Evolutionary conservation across 1,284 basidiomycete genomes (phyloP).

Genomic region (Pterulicium gracile): DNA sequence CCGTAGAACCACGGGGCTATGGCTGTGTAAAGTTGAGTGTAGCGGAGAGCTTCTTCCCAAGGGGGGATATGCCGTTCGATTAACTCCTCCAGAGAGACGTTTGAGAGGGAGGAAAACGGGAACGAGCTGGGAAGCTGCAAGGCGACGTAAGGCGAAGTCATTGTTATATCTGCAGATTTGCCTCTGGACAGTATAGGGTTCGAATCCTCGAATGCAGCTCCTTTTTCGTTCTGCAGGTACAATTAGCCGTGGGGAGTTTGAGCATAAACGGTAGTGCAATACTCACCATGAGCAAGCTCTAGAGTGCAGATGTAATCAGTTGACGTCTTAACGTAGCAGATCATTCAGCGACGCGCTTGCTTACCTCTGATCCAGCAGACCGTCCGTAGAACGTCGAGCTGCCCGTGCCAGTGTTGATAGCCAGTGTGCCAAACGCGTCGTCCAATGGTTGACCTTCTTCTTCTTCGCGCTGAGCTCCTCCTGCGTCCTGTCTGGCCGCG

Average conservation of each 20-base stretch:
- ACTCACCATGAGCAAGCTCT: slow-evolving; percentile 45
- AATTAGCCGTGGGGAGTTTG: too few relatives aligned
- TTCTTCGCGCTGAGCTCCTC: slow-evolving; percentile 12
- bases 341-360: slow-evolving; percentile 15
- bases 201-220: too few relatives aligned
- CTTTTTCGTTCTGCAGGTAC: too few relatives aligned
- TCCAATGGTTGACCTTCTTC: slow-evolving; percentile 41
- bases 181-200: too few relatives aligned
- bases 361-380: slow-evolving; percentile 53
- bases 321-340: slow-evolving; percentile 6
- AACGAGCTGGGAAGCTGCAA: slow-evolving; percentile 35
- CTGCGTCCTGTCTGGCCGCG: slow-evolving; percentile 28
- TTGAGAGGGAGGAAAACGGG: slow-evolving; percentile 40
- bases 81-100: slow-evolving; percentile 29
- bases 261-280: too few relatives aligned
- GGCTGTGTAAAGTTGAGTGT: slow-evolving; percentile 55
- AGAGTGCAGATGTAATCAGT: slow-evolving; percentile 6
- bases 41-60: slow-evolving; percentile 40
- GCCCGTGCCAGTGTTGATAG: slow-evolving; percentile 45
- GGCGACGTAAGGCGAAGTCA: too few relatives aligned
- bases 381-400: slow-evolving; percentile 55
- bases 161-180: too few relatives aligned
- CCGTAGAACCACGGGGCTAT: slow-evolving; percentile 71
- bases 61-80: slow-evolving; percentile 40
- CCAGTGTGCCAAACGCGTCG: slow-evolving; percentile 46